Base-by-base conservation (phyloP, 1,139 yeast genomes). In the Pichia sp. region DNA sequence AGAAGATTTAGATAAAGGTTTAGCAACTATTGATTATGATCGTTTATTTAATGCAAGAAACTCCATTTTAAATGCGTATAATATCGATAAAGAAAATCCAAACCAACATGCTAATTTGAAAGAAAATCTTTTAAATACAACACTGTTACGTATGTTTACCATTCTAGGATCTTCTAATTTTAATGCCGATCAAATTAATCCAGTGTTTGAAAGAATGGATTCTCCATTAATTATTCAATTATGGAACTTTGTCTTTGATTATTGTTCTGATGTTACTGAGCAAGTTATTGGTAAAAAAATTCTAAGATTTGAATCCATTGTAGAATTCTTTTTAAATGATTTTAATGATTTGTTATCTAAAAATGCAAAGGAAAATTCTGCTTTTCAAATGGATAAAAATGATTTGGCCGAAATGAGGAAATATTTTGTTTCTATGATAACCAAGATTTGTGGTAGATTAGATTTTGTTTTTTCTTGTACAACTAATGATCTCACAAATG, bases 401-500 rank as follows among this genome's bases (percentile, higher is more conserved):
- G 31, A 67, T 29, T 30, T 48, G 20, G 10, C 26, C 3, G 47
- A 64, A 36, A 63, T 70, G 42, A 64, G 64, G n/a, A 60, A 60
- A 20, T 61, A 58, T 42, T 66, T 69, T 39, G 69, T 68, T 39
- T 61, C 63, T 25, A 55, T 64, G 31, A 59, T 71, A 8, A 57
- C 57, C 6, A 54, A 66, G 30, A 55, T 72, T 16, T 64, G 68
- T 41, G 54, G 59, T 4, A 64, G 63, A 38, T 46, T 73, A n/a
- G 54, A 61, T 3, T 56, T 51, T 22, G 58, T 73, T 30, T 71
- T 73, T 54, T 59, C 52, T 48, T 48, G 66, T 64, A 35, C 66
- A 61, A 25, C 70, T 58, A 44, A 57, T 49, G 44, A 63, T 57
- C 30, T 58, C 59, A 37, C 54, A 46, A 40, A 41, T 6, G 52